Evolutionary conservation across 164 flowering plant genomes (phyloP), one percentile per base, ranked within the genome.

Genomic region (Magnolia changhungtana): DNA sequence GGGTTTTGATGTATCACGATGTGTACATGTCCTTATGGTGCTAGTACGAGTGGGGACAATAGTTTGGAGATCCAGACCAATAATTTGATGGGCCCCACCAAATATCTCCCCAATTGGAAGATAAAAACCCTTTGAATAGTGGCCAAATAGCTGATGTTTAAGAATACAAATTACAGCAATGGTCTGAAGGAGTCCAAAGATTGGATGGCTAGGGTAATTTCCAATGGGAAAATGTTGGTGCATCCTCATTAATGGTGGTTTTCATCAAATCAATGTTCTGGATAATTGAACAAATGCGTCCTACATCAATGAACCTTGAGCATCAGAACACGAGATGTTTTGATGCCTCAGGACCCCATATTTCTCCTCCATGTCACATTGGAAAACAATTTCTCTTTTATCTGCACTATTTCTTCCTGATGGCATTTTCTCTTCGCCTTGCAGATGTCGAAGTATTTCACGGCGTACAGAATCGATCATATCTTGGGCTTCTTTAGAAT

Each of bases 391-490:
- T 4, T 37, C 45, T 37, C 45, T 37, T 37, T 75, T 63, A 18
- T 23, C 24, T 65, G 16, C 29, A 24, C 24, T 29, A 24, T 68
- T 16, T n/a, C 2, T 59, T 27, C 52, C 65, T 50, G 49, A 7
- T 61, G 21, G 13, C 10, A 37, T 24, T 78, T 21, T 75, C 14
- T 72, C 14, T 72, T 80, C 50, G 3, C 49, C 50, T 72, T 51
- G 50, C 87, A 96, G 99, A 92, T 96, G 99, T 91, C 88, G 55
- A 96, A 96, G 66, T 93, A 93, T 81, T 96, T 96, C 82, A 90
- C 99, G 4, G 97, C 99, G 51, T 96, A 96, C 83, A 88, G 99
- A 80, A 96, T 96, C 78, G 99, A 96, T 86, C 99, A 96, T 78
- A 87, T 96, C 63, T 82, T 93, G 84, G 99, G 99, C 23, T 96